phyloP scores from a whole-genome alignment of 2,329 filamentous ascomycete genomes.

The Pseudodiploospora longispora region DNA sequence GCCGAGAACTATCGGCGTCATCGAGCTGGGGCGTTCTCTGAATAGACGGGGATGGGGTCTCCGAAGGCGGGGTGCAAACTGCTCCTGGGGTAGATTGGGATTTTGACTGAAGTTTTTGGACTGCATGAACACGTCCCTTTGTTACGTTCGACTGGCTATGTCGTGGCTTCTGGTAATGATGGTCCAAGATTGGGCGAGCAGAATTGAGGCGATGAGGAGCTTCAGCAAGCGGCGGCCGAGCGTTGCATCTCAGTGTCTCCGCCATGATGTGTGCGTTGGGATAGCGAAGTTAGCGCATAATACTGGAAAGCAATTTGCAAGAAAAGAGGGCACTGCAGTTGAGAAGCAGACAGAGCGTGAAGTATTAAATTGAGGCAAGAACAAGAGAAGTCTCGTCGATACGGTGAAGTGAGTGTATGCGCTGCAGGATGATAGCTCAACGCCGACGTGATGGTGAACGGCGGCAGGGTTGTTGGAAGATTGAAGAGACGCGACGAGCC shows the following conservation, averaged over 20 bases:
- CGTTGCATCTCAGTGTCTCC: constrained; percentile 21
- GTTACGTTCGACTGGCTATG: constrained; percentile 15
- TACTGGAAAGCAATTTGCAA: constrained; percentile 15
- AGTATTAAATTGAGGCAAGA: too few relatives aligned
- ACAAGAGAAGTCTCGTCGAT: too few relatives aligned
- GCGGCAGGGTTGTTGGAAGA: neutral
- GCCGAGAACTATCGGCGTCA: constrained; percentile 23
- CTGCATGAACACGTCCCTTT: constrained; percentile 6
- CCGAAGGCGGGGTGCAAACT: neutral
- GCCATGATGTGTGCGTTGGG: constrained; percentile 18
- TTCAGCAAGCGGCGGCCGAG: constrained; percentile 37
- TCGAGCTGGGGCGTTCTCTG: constrained; percentile 20
- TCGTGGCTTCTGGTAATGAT: constrained; percentile 22
- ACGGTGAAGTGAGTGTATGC: too few relatives aligned
- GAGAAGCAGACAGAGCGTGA: constrained; percentile 1
- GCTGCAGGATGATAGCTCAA: too few relatives aligned
- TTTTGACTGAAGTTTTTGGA: constrained; percentile 1
- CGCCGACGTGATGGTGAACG: constrained; percentile 1
- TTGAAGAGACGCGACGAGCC: constrained; percentile 1
- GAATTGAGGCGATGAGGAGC: constrained; percentile 41
- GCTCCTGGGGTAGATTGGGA: too few relatives aligned
- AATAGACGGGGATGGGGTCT: constrained; percentile 15
- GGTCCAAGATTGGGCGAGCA: constrained; percentile 19
- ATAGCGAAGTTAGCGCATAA: constrained; percentile 26
- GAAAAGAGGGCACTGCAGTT: neutral